Conservation (phyloP, 1,284 basidiomycete species). For the Schizophyllum commune region DNA sequence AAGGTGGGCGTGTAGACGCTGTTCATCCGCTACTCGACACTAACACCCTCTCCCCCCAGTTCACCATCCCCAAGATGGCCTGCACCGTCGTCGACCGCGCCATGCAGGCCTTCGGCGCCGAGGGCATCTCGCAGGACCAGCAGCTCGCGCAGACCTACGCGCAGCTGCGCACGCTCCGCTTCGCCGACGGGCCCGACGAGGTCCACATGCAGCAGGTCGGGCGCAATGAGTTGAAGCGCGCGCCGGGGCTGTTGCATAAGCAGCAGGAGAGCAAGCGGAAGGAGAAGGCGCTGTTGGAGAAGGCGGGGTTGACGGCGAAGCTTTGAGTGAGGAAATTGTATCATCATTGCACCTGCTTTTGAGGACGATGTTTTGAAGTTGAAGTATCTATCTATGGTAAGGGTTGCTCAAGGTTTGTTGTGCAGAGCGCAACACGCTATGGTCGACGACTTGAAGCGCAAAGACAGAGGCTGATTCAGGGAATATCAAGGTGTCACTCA, state of each 20-base stretch:
- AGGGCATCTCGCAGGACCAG: constrained; percentile 89
- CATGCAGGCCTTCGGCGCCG: constrained; percentile 92
- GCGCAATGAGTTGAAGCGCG: constrained; percentile 75
- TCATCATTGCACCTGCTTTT: too few species aligned
- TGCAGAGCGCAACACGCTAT: too few species aligned
- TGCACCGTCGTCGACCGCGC: constrained; percentile 85
- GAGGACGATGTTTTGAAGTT: too few species aligned
- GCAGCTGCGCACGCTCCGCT: constrained; percentile 77
- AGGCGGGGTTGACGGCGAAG: constrained; percentile 49
- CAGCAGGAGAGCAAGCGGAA: constrained; percentile 47
- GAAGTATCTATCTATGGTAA: too few species aligned
- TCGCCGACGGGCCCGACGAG: constrained; percentile 70
- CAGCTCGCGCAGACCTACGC: constrained; percentile 77
- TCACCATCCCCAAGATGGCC: constrained; percentile 88
- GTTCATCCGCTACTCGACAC: constrained; percentile 2
- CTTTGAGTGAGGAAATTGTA: constrained; percentile 32
- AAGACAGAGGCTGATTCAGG: too few species aligned
- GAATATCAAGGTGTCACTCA: too few species aligned
- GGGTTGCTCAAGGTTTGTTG: too few species aligned
- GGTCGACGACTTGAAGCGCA: too few species aligned
- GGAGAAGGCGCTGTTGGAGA: constrained; percentile 51
- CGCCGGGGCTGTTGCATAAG: constrained; percentile 44
- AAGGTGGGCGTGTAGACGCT: constrained; percentile 51
- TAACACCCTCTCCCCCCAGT: constrained; percentile 39
- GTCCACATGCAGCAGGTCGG: constrained; percentile 96